These are phyloP conservation scores for Chaetoscypha palmicola DNA, from an alignment of 2,329 filamentous ascomycete genomes.

Conservation along the genomic window DNA sequence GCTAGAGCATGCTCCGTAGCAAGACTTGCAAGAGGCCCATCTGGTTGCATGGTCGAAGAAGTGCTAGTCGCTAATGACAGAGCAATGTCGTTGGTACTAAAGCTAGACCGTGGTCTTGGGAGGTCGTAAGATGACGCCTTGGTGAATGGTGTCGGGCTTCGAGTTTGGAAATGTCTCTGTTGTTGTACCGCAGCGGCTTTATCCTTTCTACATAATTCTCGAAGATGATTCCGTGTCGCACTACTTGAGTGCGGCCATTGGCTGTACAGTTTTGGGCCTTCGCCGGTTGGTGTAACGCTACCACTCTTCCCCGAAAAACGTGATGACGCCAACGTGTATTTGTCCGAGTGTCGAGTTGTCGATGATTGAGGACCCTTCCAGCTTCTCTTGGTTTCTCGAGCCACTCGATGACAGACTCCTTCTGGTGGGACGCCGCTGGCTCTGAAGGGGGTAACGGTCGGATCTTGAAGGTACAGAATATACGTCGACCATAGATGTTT, in stretches of 20 bases:
- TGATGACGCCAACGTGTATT: slow-evolving; percentile 19
- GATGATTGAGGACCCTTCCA: slow-evolving; percentile 53
- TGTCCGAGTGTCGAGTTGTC: slow-evolving; percentile 15
- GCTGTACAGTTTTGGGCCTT: slow-evolving; percentile 41
- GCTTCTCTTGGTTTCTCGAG: slow-evolving; percentile 57
- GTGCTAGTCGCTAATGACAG: slow-evolving; percentile 57
- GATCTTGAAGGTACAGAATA: slow-evolving; percentile 57
- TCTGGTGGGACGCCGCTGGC: slow-evolving; percentile 58
- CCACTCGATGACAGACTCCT: slow-evolving; percentile 57
- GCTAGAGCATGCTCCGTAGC: slow-evolving; percentile 34
- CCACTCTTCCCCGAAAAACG: slow-evolving; percentile 39
- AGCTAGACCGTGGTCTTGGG: slow-evolving; percentile 43
- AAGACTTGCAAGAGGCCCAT: slow-evolving; percentile 54
- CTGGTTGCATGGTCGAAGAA: slow-evolving; percentile 56
- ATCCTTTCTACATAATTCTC: slow-evolving; percentile 55
- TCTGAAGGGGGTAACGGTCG: slow-evolving; percentile 59
- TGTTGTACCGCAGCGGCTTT: slow-evolving; percentile 38
- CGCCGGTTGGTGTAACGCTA: slow-evolving; percentile 49
- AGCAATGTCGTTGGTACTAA: slow-evolving; percentile 55
- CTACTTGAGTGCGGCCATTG: slow-evolving; percentile 59
- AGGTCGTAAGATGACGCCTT: slow-evolving; percentile 43
- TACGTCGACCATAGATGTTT: slow-evolving; percentile 61
- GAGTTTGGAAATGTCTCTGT: slow-evolving; percentile 41
- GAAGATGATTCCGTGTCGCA: slow-evolving; percentile 54
- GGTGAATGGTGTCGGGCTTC: slow-evolving; percentile 50